phyloP scores from a whole-genome alignment of 805 yeast genomes.

The Candida silvicultrix region DNA sequence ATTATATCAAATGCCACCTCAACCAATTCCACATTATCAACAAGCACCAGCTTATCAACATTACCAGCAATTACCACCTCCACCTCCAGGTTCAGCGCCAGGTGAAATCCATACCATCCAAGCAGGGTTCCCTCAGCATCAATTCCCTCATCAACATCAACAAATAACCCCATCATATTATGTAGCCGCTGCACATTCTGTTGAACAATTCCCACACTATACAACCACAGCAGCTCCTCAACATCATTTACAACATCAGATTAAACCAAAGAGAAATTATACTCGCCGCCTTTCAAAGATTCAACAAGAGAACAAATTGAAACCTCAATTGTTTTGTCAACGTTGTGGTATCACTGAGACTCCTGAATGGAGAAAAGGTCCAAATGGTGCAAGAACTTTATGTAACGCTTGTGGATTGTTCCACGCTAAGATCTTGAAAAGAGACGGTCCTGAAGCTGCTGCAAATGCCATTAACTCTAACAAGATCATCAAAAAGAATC shows the following conservation, averaged over 20 bases:
- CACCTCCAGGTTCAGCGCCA: too few species aligned
- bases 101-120: neutral
- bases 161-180: neutral
- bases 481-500: conserved; percentile 4
- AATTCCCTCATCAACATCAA: conserved; percentile 1
- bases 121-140: neutral
- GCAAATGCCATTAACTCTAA: conserved; percentile 15
- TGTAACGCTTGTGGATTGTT: conserved; percentile 83
- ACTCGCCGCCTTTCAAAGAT: neutral
- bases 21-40: neutral
- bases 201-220: neutral
- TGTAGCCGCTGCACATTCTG: neutral
- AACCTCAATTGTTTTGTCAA: conserved; percentile 24
- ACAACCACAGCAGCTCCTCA: neutral
- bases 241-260: neutral
- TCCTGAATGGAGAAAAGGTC: conserved; percentile 84
- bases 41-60: neutral
- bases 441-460: conserved; percentile 24
- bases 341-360: conserved; percentile 54
- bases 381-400: conserved; percentile 66
- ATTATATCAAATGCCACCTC: neutral
- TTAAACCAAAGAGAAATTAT: neutral
- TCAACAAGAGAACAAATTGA: conserved; percentile 2
- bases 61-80: neutral
- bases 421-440: conserved; percentile 60